These are phyloP conservation scores for Solanum pinnatisectum DNA, from an alignment of 257 asterid genomes.

Conservation along the genomic window DNA sequence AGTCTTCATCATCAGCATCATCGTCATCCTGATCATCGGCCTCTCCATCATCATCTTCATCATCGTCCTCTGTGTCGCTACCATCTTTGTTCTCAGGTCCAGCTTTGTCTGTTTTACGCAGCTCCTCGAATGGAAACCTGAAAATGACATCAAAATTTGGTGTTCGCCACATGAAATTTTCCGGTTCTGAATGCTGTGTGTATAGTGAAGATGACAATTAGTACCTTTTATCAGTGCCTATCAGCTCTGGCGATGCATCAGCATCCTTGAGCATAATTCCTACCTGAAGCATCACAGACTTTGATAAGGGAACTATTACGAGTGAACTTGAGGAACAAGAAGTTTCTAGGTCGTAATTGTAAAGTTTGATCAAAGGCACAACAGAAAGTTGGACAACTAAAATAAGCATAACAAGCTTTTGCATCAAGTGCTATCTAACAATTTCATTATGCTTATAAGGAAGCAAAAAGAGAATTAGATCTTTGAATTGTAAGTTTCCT, in stretches of 20 bases:
- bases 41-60: conserved; percentile 56
- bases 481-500: background rate
- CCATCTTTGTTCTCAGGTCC: conserved; percentile 55
- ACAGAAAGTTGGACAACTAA: background rate
- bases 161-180: background rate
- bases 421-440: background rate
- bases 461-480: background rate
- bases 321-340: background rate
- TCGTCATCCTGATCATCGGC: conserved; percentile 39
- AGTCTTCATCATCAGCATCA: conserved; percentile 58
- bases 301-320: background rate
- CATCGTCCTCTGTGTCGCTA: conserved; percentile 70
- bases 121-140: conserved; percentile 66
- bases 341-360: background rate
- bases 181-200: background rate
- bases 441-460: background rate
- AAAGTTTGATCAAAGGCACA: background rate
- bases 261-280: conserved; percentile 30
- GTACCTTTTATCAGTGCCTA: conserved; percentile 39
- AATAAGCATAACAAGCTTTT: background rate
- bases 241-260: conserved; percentile 20
- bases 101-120: conserved; percentile 25
- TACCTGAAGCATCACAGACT: conserved; percentile 26
- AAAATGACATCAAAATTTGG: background rate
- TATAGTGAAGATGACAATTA: background rate